Conservation (phyloP, 1,284 basidiomycete genomes). For the Tausonia pullulans region DNA sequence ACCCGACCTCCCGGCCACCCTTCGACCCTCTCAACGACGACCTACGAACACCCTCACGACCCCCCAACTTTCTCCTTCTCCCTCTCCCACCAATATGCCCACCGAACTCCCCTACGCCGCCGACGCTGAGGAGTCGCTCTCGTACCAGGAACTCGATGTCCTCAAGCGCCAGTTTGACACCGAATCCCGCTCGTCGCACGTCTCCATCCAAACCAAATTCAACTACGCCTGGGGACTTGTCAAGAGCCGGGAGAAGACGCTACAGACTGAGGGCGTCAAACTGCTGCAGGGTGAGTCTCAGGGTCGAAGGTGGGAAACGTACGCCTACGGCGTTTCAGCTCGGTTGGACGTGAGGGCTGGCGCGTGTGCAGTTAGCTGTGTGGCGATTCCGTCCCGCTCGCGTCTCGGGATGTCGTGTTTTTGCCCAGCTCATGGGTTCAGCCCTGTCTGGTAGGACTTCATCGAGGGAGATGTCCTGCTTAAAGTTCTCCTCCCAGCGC, state of each 20-base stretch:
- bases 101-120: conserved; percentile 93
- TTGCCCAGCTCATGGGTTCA: too few relatives aligned
- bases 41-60: too few relatives aligned
- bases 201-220: conserved; percentile 93
- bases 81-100: conserved; percentile 27
- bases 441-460: too few relatives aligned
- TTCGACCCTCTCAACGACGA: too few relatives aligned
- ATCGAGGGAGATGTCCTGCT: too few relatives aligned
- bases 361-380: too few relatives aligned
- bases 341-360: neutral
- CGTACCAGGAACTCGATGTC: conserved; percentile 62
- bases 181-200: conserved; percentile 69
- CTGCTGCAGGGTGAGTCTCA: conserved; percentile 67
- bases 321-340: neutral
- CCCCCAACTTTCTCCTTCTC: too few relatives aligned
- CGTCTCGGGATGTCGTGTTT: too few relatives aligned
- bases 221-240: conserved; percentile 77
- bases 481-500: too few relatives aligned
- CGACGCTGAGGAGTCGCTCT: conserved; percentile 75
- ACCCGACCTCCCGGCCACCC: too few relatives aligned
- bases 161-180: conserved; percentile 66
- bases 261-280: conserved; percentile 83
- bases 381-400: too few relatives aligned
- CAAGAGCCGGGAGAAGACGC: conserved; percentile 67
- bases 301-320: neutral